Conservation (phyloP, 2,329 filamentous ascomycete species). For the Chrysoporthe puriensis region DNA sequence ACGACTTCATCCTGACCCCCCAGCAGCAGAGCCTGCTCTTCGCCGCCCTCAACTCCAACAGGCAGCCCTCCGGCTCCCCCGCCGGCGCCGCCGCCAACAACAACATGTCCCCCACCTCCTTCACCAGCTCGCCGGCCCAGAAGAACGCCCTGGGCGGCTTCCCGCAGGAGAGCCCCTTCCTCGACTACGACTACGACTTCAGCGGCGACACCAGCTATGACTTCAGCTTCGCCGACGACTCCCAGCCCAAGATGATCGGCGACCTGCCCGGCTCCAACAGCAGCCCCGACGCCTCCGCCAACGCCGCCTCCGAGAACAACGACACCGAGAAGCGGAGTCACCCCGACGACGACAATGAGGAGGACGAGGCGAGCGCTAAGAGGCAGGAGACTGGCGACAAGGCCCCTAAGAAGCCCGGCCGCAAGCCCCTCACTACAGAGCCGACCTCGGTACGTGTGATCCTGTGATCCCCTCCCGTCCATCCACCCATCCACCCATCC, state of each 20-base stretch:
- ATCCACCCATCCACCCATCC: background rate
- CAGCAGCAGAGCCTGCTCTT: conserved; percentile 78
- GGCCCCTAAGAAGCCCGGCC: conserved; percentile 89
- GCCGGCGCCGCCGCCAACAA: conserved; percentile 43
- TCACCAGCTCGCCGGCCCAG: conserved; percentile 54
- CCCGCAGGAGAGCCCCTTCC: conserved; percentile 73
- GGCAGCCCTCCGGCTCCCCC: conserved; percentile 42
- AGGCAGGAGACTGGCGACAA: conserved; percentile 84
- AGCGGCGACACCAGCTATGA: conserved; percentile 74
- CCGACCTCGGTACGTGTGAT: conserved; percentile 81
- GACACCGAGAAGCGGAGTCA: conserved; percentile 76
- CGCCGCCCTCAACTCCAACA: conserved; percentile 76
- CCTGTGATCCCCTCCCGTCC: background rate
- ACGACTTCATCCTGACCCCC: conserved; percentile 70
- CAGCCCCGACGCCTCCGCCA: conserved; percentile 37
- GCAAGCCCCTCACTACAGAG: conserved; percentile 94
- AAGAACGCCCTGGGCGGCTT: conserved; percentile 54
- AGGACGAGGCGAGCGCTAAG: conserved; percentile 61
- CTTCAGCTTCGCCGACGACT: conserved; percentile 62
- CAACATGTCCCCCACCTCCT: conserved; percentile 52
- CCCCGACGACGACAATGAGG: conserved; percentile 71
- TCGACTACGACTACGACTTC: conserved; percentile 81
- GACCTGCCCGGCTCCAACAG: conserved; percentile 63
- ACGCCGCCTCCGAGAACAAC: conserved; percentile 60
- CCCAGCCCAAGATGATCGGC: conserved; percentile 73